Evolutionary conservation across 2,329 filamentous ascomycete genomes (phyloP), one percentile per base, ranked within the genome.

Genomic region (Aureobasidium subglaciale): DNA sequence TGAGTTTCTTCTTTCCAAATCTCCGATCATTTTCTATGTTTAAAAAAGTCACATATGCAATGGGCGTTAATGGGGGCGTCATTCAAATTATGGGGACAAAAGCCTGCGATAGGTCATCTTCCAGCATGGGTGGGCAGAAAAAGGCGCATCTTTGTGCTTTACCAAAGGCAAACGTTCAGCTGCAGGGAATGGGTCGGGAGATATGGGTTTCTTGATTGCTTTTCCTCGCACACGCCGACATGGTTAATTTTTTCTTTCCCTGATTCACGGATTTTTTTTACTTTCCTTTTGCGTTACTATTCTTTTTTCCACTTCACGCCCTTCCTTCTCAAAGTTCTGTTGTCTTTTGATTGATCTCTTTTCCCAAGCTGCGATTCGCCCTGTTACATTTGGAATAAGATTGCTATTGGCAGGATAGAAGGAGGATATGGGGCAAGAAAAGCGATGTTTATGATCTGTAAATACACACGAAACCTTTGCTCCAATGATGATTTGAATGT

Each of bases 61-160:
- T 15, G 18, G 50, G 50, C 49, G 49, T 42, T 43, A 41, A 18
- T 25, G 13, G 29, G 38, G 50, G 50, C 18, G 50, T 54, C 18
- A 9, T 34, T 30, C 20, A 24, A 29, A 54, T 27, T 38, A 54
- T 43, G 50, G 50, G n/a, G 37, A 54, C 27, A 54, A 54, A 54
- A 54, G 50, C 50, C 38, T 25, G 37, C 27, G 50, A 43, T 54
- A 54, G 38, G 43, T 54, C 9, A 54, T 42, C 38, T 54, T 42
- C 50, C 50, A 54, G 50, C 50, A 54, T 54, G 50, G 50, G 50
- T 15, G 50, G 50, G 37, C 38, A 42, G 10, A n/a, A 30, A 42
- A 34, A 54, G 50, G 50, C 50, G 50, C 50, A 43, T 43, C 37
- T 53, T 53, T 42, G 35, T 53, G 49, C 49, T 53, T 52, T 37